phyloP scores from a whole-genome alignment of 768 basidiomycete species.

The Cubamyces lactineus region DNA sequence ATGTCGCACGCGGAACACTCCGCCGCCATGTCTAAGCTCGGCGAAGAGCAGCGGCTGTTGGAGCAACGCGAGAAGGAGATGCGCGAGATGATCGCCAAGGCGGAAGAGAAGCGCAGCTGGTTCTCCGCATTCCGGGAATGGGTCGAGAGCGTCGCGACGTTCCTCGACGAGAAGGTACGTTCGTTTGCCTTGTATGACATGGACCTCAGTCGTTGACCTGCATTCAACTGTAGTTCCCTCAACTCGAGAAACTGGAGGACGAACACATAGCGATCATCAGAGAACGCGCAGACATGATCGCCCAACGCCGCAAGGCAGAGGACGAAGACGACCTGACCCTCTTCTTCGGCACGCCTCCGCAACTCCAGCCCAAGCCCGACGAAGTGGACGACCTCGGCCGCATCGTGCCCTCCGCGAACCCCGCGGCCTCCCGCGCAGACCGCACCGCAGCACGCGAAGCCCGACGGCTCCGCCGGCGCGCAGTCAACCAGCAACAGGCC shows the following conservation, averaged over 20 bases:
- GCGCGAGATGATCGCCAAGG: constrained; percentile 70
- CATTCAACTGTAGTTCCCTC: constrained; percentile 60
- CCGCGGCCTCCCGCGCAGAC: constrained; percentile 50
- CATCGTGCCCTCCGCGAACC: constrained; percentile 48
- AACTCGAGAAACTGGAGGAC: constrained; percentile 75
- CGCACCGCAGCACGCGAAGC: constrained; percentile 60
- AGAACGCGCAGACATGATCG: constrained; percentile 73
- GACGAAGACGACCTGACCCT: constrained; percentile 79
- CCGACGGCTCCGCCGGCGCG: constrained; percentile 53
- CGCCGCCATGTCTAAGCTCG: constrained; percentile 55
- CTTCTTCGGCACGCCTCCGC: constrained; percentile 61
- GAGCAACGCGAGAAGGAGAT: constrained; percentile 73
- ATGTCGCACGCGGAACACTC: constrained; percentile 71
- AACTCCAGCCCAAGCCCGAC: constrained; percentile 37
- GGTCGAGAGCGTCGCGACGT: constrained; percentile 82
- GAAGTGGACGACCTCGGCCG: constrained; percentile 69
- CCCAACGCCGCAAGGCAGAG: constrained; percentile 69
- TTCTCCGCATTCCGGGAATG: constrained; percentile 78
- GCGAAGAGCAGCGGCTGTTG: constrained; percentile 56
- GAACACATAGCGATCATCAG: constrained; percentile 73
- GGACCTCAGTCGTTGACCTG: constrained; percentile 14
- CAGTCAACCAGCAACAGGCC: constrained; percentile 27
- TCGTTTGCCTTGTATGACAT: neutral
- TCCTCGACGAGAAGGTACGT: constrained; percentile 84
- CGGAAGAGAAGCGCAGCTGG: constrained; percentile 83